Percentiles rank a stretch among this genome's conserved stretches.
phyloP scores from a whole-genome alignment of 2,329 filamentous ascomycete genomes.

The Penicillium sp. region DNA sequence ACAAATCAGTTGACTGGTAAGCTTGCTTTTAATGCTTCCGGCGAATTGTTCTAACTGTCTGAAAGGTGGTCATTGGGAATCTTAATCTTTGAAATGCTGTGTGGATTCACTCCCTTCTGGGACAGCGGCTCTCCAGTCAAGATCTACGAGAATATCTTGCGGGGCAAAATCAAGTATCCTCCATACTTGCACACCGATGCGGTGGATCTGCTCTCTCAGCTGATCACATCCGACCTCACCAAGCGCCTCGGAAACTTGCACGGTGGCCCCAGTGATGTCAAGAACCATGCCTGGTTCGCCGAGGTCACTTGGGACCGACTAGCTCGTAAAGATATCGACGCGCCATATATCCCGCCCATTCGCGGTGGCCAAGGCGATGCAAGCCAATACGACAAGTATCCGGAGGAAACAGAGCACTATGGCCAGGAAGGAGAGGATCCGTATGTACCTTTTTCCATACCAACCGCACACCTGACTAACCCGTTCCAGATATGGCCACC shows the following conservation, averaged over 20 bases:
- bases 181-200: slow-evolving; percentile 91
- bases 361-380: slow-evolving; percentile 89
- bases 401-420: slow-evolving; percentile 91
- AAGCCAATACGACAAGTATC: slow-evolving; percentile 95
- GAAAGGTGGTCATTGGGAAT: slow-evolving; percentile 99
- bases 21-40: slow-evolving; percentile 29
- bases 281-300: slow-evolving; percentile 89
- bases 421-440: slow-evolving; percentile 69
- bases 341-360: slow-evolving; percentile 92
- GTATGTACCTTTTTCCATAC: slow-evolving; percentile 50
- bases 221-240: slow-evolving; percentile 90
- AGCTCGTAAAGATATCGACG: slow-evolving; percentile 92
- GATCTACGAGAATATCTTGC: slow-evolving; percentile 98
- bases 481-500: slow-evolving; percentile 54
- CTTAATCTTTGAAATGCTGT: slow-evolving; percentile 98
- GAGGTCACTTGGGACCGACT: slow-evolving; percentile 97
- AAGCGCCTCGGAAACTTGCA: slow-evolving; percentile 92
- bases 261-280: slow-evolving; percentile 82
- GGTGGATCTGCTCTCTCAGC: slow-evolving; percentile 78
- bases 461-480: background rate
- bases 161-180: slow-evolving; percentile 91
- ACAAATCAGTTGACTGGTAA: slow-evolving; percentile 98
- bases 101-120: slow-evolving; percentile 98
- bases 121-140: slow-evolving; percentile 96
- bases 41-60: slow-evolving; percentile 3